Percentiles rank a stretch among this genome's conserved stretches.
Conservation (phyloP, 257 asterid species). For the Lavandula angustifolia region DNA sequence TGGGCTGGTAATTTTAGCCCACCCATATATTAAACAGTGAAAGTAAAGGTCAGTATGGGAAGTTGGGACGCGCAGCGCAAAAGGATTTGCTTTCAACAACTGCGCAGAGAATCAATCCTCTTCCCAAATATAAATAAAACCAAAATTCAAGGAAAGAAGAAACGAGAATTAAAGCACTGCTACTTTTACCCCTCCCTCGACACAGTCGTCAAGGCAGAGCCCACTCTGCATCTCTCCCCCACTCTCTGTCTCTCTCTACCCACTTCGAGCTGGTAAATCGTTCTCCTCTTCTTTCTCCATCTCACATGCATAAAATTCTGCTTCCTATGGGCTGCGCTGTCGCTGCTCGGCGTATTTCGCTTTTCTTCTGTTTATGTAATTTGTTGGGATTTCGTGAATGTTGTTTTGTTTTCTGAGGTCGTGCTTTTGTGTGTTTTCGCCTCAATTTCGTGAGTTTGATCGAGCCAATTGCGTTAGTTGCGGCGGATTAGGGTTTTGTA, state of each 20-base stretch:
- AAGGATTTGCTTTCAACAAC: too few species aligned
- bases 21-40: not conserved
- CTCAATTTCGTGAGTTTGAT: slow-evolving; percentile 25
- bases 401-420: not conserved
- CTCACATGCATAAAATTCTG: not conserved
- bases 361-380: slow-evolving; percentile 1
- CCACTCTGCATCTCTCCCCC: slow-evolving; percentile 29
- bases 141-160: not conserved
- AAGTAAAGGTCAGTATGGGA: not conserved
- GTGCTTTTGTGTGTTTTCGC: not conserved
- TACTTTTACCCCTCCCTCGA: not conserved
- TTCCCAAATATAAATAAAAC: not conserved
- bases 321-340: slow-evolving; percentile 6
- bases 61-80: slow-evolving; percentile 24
- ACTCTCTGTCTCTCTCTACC: slow-evolving; percentile 18
- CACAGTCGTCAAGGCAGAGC: slow-evolving; percentile 18
- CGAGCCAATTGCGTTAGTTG: slow-evolving; percentile 22
- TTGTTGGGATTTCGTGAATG: not conserved
- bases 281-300: not conserved
- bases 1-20: too few species aligned
- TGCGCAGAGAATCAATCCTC: not conserved
- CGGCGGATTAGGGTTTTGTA: slow-evolving; percentile 34
- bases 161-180: not conserved
- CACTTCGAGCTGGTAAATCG: slow-evolving; percentile 33
- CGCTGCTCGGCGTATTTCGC: not conserved